Conservation (phyloP, 768 basidiomycete species). For the Lactarius trivialis region DNA sequence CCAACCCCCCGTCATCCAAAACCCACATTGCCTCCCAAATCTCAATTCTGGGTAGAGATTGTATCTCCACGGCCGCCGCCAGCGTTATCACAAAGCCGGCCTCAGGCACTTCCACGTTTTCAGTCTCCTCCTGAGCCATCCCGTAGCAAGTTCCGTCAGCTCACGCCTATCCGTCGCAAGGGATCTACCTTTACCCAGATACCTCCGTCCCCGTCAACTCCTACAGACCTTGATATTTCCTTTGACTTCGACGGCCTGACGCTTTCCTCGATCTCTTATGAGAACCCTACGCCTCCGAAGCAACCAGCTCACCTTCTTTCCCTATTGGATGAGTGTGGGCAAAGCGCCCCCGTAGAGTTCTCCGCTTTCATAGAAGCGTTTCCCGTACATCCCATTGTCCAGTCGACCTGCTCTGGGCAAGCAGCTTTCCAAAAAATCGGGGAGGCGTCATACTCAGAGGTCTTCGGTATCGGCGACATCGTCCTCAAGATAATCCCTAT, state of each 20-base stretch:
- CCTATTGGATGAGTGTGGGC: slow-evolving; percentile 65
- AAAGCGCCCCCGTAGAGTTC: slow-evolving; percentile 66
- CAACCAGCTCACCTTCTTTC: slow-evolving; percentile 52
- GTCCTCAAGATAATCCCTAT: slow-evolving; percentile 89
- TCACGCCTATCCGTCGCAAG: slow-evolving; percentile 59
- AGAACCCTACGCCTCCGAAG: slow-evolving; percentile 20
- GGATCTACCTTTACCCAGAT: slow-evolving; percentile 34
- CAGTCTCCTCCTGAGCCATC: slow-evolving; percentile 8
- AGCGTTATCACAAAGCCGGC: slow-evolving; percentile 7
- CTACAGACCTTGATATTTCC: slow-evolving; percentile 43
- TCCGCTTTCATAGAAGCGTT: slow-evolving; percentile 79
- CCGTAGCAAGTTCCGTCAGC: slow-evolving; percentile 44
- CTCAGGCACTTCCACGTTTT: background rate
- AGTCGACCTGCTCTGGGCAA: slow-evolving; percentile 27
- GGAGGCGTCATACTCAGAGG: slow-evolving; percentile 95
- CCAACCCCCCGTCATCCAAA: background rate
- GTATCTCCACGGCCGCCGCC: background rate
- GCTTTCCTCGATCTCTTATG: slow-evolving; percentile 26
- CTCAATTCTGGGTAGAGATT: slow-evolving; percentile 15
- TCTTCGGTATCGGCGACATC: slow-evolving; percentile 83
- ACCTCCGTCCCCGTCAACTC: slow-evolving; percentile 50
- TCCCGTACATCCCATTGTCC: slow-evolving; percentile 65
- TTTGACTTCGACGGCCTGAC: slow-evolving; percentile 42
- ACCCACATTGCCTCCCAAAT: background rate
- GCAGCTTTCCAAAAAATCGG: slow-evolving; percentile 75